Percentiles rank a stretch among this genome's conserved stretches.
Conservation (phyloP, 768 basidiomycete species). For the Zangia roseola region DNA sequence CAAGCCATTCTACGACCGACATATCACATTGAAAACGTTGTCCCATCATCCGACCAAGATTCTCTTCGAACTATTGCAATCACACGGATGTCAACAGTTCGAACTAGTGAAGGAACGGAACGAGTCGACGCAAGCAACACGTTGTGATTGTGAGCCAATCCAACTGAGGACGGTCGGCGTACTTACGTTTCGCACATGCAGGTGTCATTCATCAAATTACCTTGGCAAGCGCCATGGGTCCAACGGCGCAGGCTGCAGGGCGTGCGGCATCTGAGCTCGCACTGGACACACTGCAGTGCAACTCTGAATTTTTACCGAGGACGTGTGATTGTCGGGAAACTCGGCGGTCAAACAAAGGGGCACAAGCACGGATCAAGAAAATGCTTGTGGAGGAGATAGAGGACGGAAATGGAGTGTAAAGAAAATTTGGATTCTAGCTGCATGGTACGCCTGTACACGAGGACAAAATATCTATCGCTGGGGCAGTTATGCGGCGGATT, state of each 20-base stretch:
- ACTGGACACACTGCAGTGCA: conserved; percentile 65
- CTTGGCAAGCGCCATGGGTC: conserved; percentile 57
- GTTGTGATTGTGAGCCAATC: conserved; percentile 50
- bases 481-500: conserved; percentile 22
- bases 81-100: conserved; percentile 68
- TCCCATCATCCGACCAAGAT: conserved; percentile 77
- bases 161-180: conserved; percentile 6
- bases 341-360: conserved; percentile 35
- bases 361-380: conserved; percentile 36
- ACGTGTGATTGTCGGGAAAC: conserved; percentile 64
- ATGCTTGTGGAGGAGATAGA: conserved; percentile 28
- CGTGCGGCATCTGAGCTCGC: conserved; percentile 63
- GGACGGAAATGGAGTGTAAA: conserved; percentile 16
- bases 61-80: conserved; percentile 71
- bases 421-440: background rate
- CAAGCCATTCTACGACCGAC: conserved; percentile 75
- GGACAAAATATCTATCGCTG: conserved; percentile 5
- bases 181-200: conserved; percentile 31
- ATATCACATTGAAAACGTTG: conserved; percentile 70
- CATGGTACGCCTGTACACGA: conserved; percentile 7
- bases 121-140: conserved; percentile 34
- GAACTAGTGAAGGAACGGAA: conserved; percentile 53
- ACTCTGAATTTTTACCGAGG: conserved; percentile 57
- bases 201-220: conserved; percentile 68
- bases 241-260: conserved; percentile 51